phyloP scores from a whole-genome alignment of 345 rosid species.

The Abelmoschus esculentus region DNA sequence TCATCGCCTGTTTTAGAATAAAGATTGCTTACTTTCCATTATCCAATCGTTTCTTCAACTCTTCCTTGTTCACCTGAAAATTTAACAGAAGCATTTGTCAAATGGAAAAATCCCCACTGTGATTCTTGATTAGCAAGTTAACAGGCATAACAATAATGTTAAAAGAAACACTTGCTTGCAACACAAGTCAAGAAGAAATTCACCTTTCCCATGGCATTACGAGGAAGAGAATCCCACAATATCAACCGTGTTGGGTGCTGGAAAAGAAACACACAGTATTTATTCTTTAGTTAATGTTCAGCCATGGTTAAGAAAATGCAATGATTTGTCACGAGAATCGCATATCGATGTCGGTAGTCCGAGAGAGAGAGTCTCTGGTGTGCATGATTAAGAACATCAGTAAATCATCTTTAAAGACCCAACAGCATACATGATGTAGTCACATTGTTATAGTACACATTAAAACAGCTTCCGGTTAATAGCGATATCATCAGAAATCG shows the following conservation, averaged over 20 bases:
- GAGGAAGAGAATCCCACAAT: conserved; percentile 84
- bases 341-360: neutral
- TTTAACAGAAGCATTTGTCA: neutral
- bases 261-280: neutral
- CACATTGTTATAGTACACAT: no score
- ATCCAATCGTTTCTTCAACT: conserved; percentile 60
- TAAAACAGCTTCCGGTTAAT: neutral
- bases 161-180: neutral
- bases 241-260: conserved; percentile 81
- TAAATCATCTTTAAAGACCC: neutral
- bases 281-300: neutral
- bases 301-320: neutral
- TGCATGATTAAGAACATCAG: neutral
- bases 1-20: neutral
- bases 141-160: neutral
- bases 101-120: neutral
- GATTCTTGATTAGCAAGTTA: neutral
- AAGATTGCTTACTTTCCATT: conserved; percentile 19
- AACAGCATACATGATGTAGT: neutral
- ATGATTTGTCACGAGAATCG: neutral
- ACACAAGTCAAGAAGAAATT: conserved; percentile 2
- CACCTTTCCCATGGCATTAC: conserved; percentile 99
- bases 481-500: neutral
- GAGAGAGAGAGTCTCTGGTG: neutral
- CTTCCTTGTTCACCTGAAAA: conserved; percentile 86